Evolutionary conservation across 495 filamentous ascomycete species (phyloP), one percentile per base, ranked within the genome.

Genomic region (Elaphomyces granulatus): DNA sequence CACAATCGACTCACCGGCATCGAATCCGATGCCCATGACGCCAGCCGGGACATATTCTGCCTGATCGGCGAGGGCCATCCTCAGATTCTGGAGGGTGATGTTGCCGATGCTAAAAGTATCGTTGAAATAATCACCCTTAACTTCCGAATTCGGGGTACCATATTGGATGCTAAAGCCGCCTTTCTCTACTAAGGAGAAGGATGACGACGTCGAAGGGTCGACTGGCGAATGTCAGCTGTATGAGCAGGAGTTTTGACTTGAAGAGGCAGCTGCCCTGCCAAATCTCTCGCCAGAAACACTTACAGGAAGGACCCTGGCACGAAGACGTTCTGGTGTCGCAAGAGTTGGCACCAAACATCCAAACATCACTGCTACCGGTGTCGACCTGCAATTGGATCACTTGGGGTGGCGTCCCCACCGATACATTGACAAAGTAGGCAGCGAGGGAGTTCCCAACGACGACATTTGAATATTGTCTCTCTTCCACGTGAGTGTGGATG

Each of bases 361-460:
- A 87, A 1, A 87, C 56, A 55, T 88, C 83, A 44, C 78, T 83
- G 55, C 80, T 84, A 20, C 79, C 79, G 4, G 79, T 83, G 45
- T 83, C 79, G 36, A 83, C 48, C 41, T 76, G 70, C 49, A 82
- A 48, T 28, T 64, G 56, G 7, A 81, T 33, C 1, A 47, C 43
- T 44, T 71, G 70, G 9, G 63, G 43, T 20, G 78, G 79, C 14
- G 79, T 81, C 23, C 79, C 79, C 43, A 83, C 45, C 15, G 68
- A 72, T 8, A 65, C 61, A 48, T 78, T 79, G 38, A 74, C 6
- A 2, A 35, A 17, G 8, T 14, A 8, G 8, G 8, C 33, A 6
- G 19, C 14, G 33, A 15, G 2, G 1, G 33, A 9, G 8, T 15
- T 17, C 19, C 8, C 36, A 81, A n/a, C 35, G 38, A 8, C 63